Percentiles rank a stretch among this genome's conserved stretches.
These are phyloP conservation scores for Lunularia cruciata DNA, from an alignment of 225 moss, liverwort and hornwort species.

Conservation along the genomic window DNA sequence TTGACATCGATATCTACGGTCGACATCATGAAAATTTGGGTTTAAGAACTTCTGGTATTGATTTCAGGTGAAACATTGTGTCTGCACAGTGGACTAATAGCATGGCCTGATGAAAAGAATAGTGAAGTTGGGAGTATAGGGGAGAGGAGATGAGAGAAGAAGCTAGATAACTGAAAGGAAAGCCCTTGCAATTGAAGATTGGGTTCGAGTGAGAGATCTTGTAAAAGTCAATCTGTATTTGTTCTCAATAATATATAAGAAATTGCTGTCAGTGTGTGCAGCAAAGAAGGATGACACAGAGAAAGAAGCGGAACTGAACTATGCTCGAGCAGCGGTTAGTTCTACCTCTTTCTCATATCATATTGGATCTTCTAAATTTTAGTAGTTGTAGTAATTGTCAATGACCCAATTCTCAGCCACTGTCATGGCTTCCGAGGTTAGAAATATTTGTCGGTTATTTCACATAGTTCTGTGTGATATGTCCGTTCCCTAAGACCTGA, in stretches of 20 bases:
- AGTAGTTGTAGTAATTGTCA: not conserved
- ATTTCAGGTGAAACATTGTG: too few species aligned
- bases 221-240: not conserved
- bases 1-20: too few species aligned
- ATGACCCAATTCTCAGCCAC: not conserved
- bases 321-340: conserved; percentile 31
- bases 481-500: not conserved
- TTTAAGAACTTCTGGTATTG: too few species aligned
- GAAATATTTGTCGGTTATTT: too few species aligned
- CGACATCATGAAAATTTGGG: too few species aligned
- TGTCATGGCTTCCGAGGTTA: too few species aligned
- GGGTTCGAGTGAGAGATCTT: not conserved
- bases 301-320: conserved; percentile 35
- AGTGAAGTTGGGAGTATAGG: too few species aligned
- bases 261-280: conserved; percentile 12
- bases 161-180: too few species aligned
- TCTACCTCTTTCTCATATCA: not conserved
- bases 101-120: too few species aligned
- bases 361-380: not conserved
- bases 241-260: not conserved
- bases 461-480: too few species aligned
- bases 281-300: conserved; percentile 22
- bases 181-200: not conserved
- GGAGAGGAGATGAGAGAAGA: too few species aligned
- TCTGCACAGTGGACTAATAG: too few species aligned